Conservation (phyloP, 495 filamentous ascomycete genomes). For the Trichocladium antarcticum region DNA sequence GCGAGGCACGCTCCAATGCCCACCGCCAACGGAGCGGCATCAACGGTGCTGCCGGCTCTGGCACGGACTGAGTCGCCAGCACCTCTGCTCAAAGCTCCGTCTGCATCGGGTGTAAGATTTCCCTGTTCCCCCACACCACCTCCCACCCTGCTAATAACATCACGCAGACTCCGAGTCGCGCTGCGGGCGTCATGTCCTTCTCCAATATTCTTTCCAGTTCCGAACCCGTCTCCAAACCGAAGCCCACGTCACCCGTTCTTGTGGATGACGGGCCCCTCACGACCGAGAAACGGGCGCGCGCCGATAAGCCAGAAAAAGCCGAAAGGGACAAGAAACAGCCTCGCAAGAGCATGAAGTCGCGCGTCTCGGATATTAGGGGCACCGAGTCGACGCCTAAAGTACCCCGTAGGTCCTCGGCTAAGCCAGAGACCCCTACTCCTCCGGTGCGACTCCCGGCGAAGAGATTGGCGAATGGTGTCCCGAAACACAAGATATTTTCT, state of each 20-base stretch:
- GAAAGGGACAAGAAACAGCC: conserved; percentile 26
- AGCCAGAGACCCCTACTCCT: conserved; percentile 35
- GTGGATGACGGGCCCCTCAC: conserved; percentile 20
- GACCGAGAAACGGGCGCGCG: conserved; percentile 17
- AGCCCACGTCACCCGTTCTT: conserved; percentile 30
- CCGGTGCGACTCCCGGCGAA: conserved; percentile 39
- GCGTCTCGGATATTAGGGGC: conserved; percentile 31
- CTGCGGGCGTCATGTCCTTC: conserved; percentile 80
- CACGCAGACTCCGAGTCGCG: conserved; percentile 50
- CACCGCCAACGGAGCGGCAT: conserved; percentile 36
- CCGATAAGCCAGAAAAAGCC: conserved; percentile 11
- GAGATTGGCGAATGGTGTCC: conserved; percentile 40
- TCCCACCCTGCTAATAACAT: conserved; percentile 3
- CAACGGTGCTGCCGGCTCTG: conserved; percentile 30
- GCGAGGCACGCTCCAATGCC: conserved; percentile 35
- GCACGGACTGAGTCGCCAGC: conserved; percentile 37
- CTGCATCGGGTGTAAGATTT: conserved; percentile 30
- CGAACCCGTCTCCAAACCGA: conserved; percentile 46
- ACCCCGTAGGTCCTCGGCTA: conserved; percentile 31
- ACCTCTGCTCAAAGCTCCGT: conserved; percentile 20
- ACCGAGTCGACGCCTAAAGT: conserved; percentile 31
- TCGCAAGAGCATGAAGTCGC: conserved; percentile 35
- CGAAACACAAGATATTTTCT: conserved; percentile 43
- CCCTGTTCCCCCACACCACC: conserved; percentile 9
- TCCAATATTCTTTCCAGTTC: conserved; percentile 76